These are phyloP conservation scores for Fragosphaeria purpurea DNA, from an alignment of 2,329 filamentous ascomycete genomes.

Conservation along the genomic window DNA sequence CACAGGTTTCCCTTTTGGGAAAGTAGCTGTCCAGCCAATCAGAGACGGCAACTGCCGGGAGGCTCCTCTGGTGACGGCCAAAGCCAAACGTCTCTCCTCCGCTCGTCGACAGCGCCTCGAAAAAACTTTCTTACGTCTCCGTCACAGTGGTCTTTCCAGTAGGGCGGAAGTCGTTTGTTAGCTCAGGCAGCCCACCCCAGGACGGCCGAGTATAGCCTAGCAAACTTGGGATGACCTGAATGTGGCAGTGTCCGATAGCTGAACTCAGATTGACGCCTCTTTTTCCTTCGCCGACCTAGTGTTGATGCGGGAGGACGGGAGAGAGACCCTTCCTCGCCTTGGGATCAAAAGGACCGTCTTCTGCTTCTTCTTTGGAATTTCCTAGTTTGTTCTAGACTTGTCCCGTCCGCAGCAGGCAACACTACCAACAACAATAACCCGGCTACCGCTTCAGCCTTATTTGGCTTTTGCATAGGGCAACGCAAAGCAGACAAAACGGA, in stretches of 20 bases:
- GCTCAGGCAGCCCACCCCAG: too few species aligned
- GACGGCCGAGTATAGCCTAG: too few species aligned
- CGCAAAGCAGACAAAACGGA: background rate
- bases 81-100: too few species aligned
- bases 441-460: slow-evolving; percentile 7
- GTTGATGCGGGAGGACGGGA: too few species aligned
- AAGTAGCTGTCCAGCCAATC: slow-evolving; percentile 8
- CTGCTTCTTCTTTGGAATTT: background rate
- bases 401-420: slow-evolving; percentile 3
- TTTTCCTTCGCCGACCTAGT: background rate
- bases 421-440: background rate
- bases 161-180: too few species aligned
- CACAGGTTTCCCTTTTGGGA: slow-evolving; percentile 14
- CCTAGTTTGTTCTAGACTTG: slow-evolving; percentile 1
- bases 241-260: slow-evolving; percentile 5
- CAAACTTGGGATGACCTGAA: background rate
- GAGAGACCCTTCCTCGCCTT: background rate
- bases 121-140: too few species aligned
- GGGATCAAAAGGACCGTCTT: background rate
- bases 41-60: background rate
- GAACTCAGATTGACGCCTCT: background rate
- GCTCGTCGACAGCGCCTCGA: too few species aligned
- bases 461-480: background rate
- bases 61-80: background rate
- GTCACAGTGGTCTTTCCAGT: too few species aligned